Conservation (phyloP, 2,329 filamentous ascomycete genomes). For the Paramyrothecium roridum region DNA sequence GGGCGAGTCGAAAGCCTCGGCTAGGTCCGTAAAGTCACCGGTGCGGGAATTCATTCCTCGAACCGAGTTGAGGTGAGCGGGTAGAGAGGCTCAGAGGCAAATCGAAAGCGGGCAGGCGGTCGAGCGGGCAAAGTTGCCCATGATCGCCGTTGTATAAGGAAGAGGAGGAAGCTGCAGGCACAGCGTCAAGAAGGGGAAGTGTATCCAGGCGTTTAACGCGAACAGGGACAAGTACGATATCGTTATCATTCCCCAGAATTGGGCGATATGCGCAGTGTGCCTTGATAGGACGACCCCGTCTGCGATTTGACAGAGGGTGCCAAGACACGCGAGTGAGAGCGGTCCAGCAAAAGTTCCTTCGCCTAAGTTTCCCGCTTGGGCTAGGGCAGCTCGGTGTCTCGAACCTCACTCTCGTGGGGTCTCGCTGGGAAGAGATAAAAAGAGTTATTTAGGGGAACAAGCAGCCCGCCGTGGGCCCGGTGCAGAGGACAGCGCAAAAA, state of each 20-base stretch:
- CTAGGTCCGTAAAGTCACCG: slow-evolving; percentile 28
- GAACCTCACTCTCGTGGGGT: slow-evolving; percentile 15
- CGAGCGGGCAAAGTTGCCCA: slow-evolving; percentile 31
- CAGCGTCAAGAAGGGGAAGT: slow-evolving; percentile 11
- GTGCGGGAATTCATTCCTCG: slow-evolving; percentile 33
- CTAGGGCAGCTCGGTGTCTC: slow-evolving; percentile 27
- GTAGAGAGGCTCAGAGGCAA: slow-evolving; percentile 21
- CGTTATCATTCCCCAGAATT: slow-evolving; percentile 31
- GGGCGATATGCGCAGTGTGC: slow-evolving; percentile 19
- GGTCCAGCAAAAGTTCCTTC: slow-evolving; percentile 38
- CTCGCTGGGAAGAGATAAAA: slow-evolving; percentile 20
- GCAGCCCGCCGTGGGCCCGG: slow-evolving; percentile 5
- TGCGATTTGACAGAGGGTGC: slow-evolving; percentile 15
- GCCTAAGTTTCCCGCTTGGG: slow-evolving; percentile 31
- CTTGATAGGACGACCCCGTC: slow-evolving; percentile 9
- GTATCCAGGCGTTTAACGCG: slow-evolving; percentile 14
- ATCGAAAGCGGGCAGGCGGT: slow-evolving; percentile 26
- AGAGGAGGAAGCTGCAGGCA: slow-evolving; percentile 13
- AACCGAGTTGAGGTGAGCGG: slow-evolving; percentile 23
- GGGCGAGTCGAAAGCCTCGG: slow-evolving; percentile 35
- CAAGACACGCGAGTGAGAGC: slow-evolving; percentile 31
- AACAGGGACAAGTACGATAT: slow-evolving; percentile 18
- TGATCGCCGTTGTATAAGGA: slow-evolving; percentile 28
- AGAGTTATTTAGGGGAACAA: slow-evolving; percentile 12
- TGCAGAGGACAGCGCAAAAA: neutral